Evolutionary conservation across 257 asterid species (phyloP).

Genomic region (Solanum virginianum): DNA sequence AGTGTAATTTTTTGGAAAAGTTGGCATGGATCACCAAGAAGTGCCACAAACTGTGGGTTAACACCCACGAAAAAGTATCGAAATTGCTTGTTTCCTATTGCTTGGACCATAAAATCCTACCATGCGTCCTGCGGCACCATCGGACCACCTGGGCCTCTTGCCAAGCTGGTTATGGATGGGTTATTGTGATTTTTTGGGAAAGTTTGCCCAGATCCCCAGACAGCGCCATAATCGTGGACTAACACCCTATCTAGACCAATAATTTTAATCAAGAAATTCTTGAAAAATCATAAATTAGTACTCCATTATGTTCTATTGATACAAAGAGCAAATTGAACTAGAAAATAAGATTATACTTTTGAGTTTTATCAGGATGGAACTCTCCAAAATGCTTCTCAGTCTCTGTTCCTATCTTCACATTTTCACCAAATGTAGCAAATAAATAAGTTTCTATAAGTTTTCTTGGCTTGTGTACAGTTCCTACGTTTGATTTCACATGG

Average conservation of each 20-base stretch:
- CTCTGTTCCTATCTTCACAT: slow-evolving; percentile 8
- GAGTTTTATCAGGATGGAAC: slow-evolving; percentile 14
- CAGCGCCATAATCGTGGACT: no score
- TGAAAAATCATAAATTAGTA: background rate
- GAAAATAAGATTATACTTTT: slow-evolving; percentile 15
- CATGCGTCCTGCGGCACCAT: no score
- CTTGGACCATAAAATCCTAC: no score
- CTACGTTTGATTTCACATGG: background rate
- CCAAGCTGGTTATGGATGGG: no score
- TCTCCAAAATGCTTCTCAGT: slow-evolving; percentile 38
- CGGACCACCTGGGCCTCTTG: no score
- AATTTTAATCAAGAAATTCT: background rate
- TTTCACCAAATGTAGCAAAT: slow-evolving; percentile 50
- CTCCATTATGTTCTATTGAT: background rate
- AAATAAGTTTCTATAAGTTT: slow-evolving; percentile 28
- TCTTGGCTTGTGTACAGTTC: slow-evolving; percentile 22
- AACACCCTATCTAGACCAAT: background rate
- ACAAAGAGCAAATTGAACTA: background rate
- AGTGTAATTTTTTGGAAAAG: no score
- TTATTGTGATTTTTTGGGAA: no score
- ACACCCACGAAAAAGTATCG: no score
- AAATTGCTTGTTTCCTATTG: no score
- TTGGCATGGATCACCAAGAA: no score
- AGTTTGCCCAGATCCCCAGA: no score
- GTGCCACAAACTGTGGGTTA: no score